These are phyloP conservation scores for Pelargonium citronellum DNA, from an alignment of 441 rosid genomes.

Conservation along the genomic window DNA sequence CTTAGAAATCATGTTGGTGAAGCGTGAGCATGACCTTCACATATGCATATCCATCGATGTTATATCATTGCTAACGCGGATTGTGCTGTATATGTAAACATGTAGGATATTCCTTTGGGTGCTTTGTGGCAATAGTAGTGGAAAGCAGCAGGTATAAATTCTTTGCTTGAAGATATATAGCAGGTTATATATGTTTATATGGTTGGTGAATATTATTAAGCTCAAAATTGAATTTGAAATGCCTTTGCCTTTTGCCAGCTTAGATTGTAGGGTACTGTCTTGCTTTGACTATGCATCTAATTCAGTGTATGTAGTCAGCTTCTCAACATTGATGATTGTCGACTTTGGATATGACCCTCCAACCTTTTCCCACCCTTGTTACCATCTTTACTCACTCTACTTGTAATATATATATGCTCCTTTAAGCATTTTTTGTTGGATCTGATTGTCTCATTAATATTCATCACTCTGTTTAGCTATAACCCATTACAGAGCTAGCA, in stretches of 20 bases:
- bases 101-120: background rate
- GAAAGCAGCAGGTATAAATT: constrained; percentile 7
- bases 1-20: too few species aligned
- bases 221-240: background rate
- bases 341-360: background rate
- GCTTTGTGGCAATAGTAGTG: background rate
- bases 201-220: background rate
- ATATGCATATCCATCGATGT: background rate
- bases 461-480: background rate
- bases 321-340: constrained; percentile 5
- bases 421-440: background rate
- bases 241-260: background rate
- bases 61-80: background rate
- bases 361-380: too few species aligned
- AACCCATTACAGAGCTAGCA: background rate
- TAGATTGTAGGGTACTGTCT: constrained; percentile 2
- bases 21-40: too few species aligned
- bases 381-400: too few species aligned
- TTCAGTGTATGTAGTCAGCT: background rate
- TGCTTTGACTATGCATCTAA: background rate
- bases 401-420: background rate
- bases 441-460: background rate
- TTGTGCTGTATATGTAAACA: background rate
- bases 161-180: constrained; percentile 3
- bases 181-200: background rate